A percentile compares a stretch with the other conserved stretches of the same genome.
These are phyloP conservation scores for Flaveria ramosissima DNA, from an alignment of 129 eudicot species.

Conservation along the genomic window DNA sequence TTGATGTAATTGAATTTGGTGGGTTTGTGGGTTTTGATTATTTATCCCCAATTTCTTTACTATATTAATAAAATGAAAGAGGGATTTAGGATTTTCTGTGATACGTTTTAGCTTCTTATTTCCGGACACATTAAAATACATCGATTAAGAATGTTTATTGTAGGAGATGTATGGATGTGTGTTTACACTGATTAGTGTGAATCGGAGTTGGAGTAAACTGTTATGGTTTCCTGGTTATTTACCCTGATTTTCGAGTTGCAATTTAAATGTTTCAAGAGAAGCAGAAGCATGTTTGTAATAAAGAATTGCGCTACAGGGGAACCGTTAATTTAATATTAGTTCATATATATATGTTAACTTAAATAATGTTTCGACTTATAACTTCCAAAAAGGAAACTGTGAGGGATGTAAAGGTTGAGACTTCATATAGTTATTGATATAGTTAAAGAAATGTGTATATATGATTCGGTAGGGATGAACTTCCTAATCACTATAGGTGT, in stretches of 20 bases:
- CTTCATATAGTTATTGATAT: neutral
- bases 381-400: neutral
- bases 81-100: conserved; percentile 13
- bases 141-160: neutral
- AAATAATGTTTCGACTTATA: neutral
- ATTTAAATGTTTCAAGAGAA: neutral
- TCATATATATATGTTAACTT: neutral
- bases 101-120: neutral
- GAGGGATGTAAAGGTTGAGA: neutral
- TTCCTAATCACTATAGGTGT: neutral
- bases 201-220: neutral
- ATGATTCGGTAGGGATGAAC: neutral
- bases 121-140: neutral
- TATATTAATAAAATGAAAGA: neutral
- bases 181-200: no score
- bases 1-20: neutral
- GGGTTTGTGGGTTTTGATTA: neutral
- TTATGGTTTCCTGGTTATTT: neutral
- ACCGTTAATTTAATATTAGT: neutral
- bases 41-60: neutral
- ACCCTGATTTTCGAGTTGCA: neutral
- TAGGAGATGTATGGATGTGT: neutral
- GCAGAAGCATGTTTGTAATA: neutral
- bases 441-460: neutral
- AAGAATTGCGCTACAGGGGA: neutral